Evolutionary conservation across 805 yeast species (phyloP).

Genomic region (Candida morakotiae): DNA sequence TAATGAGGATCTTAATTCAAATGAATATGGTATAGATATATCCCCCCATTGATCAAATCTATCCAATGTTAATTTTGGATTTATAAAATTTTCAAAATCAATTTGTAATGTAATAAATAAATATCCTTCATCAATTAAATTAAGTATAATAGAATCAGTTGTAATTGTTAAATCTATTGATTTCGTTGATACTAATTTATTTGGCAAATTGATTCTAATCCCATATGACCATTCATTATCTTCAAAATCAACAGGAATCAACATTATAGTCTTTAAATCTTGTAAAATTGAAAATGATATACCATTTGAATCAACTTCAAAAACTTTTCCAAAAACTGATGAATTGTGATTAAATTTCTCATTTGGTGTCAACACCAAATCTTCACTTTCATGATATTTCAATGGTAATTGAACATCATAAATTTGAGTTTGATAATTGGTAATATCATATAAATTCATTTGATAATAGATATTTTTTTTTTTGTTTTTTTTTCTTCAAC

Average conservation of each 20-base stretch:
- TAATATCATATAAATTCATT: constrained; percentile 14
- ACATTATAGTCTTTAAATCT: constrained; percentile 25
- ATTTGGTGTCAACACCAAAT: constrained; percentile 9
- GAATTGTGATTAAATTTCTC: constrained; percentile 19
- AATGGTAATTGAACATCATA: constrained; percentile 20
- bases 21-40: constrained; percentile 63
- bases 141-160: constrained; percentile 36
- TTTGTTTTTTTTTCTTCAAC: not conserved
- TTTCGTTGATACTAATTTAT: constrained; percentile 13
- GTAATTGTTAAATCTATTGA: constrained; percentile 14
- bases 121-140: constrained; percentile 50
- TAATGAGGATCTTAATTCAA: constrained; percentile 33
- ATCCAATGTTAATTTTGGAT: constrained; percentile 16
- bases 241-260: constrained; percentile 38
- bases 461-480: constrained; percentile 1
- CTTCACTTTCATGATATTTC: constrained; percentile 14
- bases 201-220: constrained; percentile 25
- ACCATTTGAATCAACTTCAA: constrained; percentile 21
- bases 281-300: constrained; percentile 28
- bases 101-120: constrained; percentile 49
- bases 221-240: constrained; percentile 32
- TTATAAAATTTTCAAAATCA: constrained; percentile 40
- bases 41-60: constrained; percentile 57
- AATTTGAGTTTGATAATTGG: constrained; percentile 16
- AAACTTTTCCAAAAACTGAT: constrained; percentile 19